Base-by-base conservation (phyloP, 441 rosid genomes). In the Corymbia citriodora region DNA sequence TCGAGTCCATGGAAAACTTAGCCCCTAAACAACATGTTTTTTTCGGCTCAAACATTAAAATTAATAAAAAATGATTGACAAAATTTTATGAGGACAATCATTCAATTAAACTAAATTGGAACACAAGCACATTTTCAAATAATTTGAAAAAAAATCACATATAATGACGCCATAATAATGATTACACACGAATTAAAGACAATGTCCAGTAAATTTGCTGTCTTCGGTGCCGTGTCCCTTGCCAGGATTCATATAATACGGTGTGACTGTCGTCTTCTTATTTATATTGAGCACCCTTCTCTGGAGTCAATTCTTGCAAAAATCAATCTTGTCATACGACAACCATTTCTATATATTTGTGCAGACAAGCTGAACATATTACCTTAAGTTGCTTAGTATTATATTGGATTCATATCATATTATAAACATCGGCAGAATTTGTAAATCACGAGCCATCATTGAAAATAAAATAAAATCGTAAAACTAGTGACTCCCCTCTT, bases 1-100 rank as follows among this genome's bases (percentile, higher is more conserved):
- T 55, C 0, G 0, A 31, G 40, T n/a, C 6, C 10, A 8, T n/a
- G 3, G 6, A 16, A 68, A 68, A n/a, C 72, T 68, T 16, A 16
- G 7, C 74, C 7, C 21, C 74, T 8, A 68, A 16, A 68, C 11
- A 68, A 9, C 0, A 0, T 2, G 16, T 3, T 68, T 68, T n/a
- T 68, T 68, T 31, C 21, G 16, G 74, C 74, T 31, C 7, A 68
- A 68, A 31, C 9, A 8, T 31, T 8, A 68, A 68, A 31, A 15
- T 1, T 0, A 68, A 16, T n/a, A 68, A 31, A 65, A 8, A 31
- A 15, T 31, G 19, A 68, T 8, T 68, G 74, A 31, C 19, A 68
- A 63, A 63, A 68, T 31, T 16, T 31, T 68, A 33, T n/a, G 40
- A 31, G 17, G 31, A 68, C 74, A n/a, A 2, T 16, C 6, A 1